Evolutionary conservation across 306 rosid genomes (phyloP).

Genomic region (Abrus pulchellus): DNA sequence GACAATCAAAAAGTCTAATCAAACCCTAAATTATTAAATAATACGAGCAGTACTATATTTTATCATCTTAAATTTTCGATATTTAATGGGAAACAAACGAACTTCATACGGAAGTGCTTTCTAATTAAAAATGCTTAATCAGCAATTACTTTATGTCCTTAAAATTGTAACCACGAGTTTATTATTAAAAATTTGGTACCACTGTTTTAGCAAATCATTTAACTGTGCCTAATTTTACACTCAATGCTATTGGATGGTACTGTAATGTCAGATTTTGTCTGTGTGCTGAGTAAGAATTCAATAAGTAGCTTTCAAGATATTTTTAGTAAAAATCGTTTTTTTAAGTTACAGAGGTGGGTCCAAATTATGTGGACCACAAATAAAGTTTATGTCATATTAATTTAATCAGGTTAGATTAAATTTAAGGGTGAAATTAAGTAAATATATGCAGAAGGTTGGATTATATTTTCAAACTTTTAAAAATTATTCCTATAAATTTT

Average conservation of each 20-base stretch:
- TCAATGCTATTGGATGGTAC: slow-evolving; percentile 20
- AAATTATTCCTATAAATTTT: too few relatives aligned
- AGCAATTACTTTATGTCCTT: neutral
- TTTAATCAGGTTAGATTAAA: too few relatives aligned
- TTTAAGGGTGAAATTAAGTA: too few relatives aligned
- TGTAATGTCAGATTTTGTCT: neutral
- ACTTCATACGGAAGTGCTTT: slow-evolving; percentile 3
- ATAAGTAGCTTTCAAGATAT: slow-evolving; percentile 10
- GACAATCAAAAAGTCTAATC: too few relatives aligned
- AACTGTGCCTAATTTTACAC: neutral
- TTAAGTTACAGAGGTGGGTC: too few relatives aligned
- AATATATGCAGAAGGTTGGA: too few relatives aligned
- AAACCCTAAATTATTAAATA: too few relatives aligned
- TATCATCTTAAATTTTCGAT: neutral
- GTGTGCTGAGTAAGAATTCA: slow-evolving; percentile 26
- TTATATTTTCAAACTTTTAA: too few relatives aligned
- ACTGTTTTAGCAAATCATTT: neutral
- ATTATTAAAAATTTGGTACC: slow-evolving; percentile 36
- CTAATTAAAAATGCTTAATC: slow-evolving; percentile 5
- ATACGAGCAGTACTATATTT: neutral
- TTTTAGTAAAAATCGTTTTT: neutral
- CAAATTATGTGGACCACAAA: too few relatives aligned
- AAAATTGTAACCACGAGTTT: slow-evolving; percentile 48
- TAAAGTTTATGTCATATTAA: too few relatives aligned
- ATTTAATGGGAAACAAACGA: slow-evolving; percentile 4